Conservation (phyloP, 495 filamentous ascomycete genomes). For the Bryoglossum gracile region DNA sequence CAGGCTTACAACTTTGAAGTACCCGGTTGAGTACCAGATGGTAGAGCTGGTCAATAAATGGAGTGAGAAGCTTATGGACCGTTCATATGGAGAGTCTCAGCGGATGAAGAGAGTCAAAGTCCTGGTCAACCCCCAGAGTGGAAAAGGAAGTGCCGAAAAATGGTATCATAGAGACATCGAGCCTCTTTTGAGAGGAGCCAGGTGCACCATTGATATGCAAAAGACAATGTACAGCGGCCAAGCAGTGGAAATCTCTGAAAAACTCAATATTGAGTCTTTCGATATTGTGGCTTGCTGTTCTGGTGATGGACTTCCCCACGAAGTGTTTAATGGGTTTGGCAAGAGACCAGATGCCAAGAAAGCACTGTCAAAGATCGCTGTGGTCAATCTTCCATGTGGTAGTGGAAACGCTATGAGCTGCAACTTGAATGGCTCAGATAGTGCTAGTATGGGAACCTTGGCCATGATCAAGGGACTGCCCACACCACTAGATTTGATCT, state of each 20-base stretch:
- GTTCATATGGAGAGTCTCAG: slow-evolving; percentile 66
- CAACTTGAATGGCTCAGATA: slow-evolving; percentile 78
- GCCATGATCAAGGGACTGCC: slow-evolving; percentile 76
- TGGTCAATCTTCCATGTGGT: slow-evolving; percentile 86
- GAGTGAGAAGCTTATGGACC: slow-evolving; percentile 54
- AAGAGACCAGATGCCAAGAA: slow-evolving; percentile 64
- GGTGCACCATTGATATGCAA: slow-evolving; percentile 69
- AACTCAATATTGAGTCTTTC: slow-evolving; percentile 69
- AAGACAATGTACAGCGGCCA: slow-evolving; percentile 67
- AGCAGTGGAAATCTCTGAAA: slow-evolving; percentile 68
- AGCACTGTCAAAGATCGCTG: slow-evolving; percentile 71
- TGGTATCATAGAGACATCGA: slow-evolving; percentile 70
- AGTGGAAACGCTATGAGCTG: slow-evolving; percentile 91
- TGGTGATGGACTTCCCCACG: slow-evolving; percentile 85
- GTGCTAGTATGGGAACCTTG: slow-evolving; percentile 67
- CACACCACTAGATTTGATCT: slow-evolving; percentile 77
- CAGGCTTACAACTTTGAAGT: slow-evolving; percentile 50
- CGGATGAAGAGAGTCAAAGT: slow-evolving; percentile 74
- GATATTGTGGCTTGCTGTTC: slow-evolving; percentile 87
- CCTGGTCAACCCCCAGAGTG: slow-evolving; percentile 84
- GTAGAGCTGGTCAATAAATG: slow-evolving; percentile 47
- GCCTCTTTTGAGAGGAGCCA: slow-evolving; percentile 77
- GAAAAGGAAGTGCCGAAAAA: slow-evolving; percentile 67
- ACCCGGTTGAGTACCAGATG: slow-evolving; percentile 49
- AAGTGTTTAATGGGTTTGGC: slow-evolving; percentile 89